Evolutionary conservation across 1,139 yeast genomes (phyloP), one percentile per base, ranked within the genome.

Genomic region (Yamadazyma diospyri): DNA sequence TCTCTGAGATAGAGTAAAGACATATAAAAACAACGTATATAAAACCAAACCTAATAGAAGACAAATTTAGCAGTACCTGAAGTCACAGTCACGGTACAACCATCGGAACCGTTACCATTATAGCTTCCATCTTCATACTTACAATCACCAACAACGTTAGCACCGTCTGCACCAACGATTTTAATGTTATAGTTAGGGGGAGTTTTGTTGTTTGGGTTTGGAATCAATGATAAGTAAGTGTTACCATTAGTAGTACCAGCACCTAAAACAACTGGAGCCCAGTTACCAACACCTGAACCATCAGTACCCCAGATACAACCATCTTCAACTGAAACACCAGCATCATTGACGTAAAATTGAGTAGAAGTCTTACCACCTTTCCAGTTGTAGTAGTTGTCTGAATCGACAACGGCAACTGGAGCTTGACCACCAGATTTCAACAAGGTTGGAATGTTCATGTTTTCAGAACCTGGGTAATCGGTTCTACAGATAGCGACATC

Each of bases 391-490:
- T 89, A 89, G 42, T 67, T 55, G 52, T 64, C 78, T 59, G 80
- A 78, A 59, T 88, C 76, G 45, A 88, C 95, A 45, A 82, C 94
- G 34, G 95, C 72, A 50, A 86, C 70, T 33, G 84, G 81, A 50
- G 73, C 65, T 25, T 73, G 48, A 26, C 68, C 56, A 49, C 95
- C 95, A 41, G 82, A 86, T 25, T 60, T 60, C 35, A 89, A 84
- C 39, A 78, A 65, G 41, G 97, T 89, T 57, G 97, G 97, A 43
- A 89, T 74, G 50, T 80, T 89, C 97, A 92, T 92, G 75, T 87
- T 88, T 72, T 92, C 98, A 43, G 96, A 82, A 69, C 97, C 97
- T 53, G 97, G 98, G 76, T 92, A 92, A 63, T 92, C 97, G 42
- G 98, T 92, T 72, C 96, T 82, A 74, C 98, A 89, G 52, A 89